Percentiles rank a stretch among this genome's conserved stretches.
phyloP scores from a whole-genome alignment of 371 early-diverging fungal species.

The Rhizopus microsporus region DNA sequence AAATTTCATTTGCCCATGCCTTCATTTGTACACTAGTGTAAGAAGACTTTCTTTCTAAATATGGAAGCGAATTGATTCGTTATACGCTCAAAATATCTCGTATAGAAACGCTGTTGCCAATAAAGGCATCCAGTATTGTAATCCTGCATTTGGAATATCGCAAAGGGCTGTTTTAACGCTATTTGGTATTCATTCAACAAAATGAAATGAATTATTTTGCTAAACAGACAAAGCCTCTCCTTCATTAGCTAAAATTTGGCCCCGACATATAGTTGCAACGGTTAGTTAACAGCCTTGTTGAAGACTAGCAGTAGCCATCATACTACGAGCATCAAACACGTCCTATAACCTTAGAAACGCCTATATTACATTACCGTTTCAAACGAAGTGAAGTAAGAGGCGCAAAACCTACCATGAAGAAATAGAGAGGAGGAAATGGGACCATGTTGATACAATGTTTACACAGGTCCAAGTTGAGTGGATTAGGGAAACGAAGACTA shows the following conservation, averaged over 20 bases:
- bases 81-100: slow-evolving; percentile 99
- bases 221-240: slow-evolving; percentile 96
- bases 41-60: slow-evolving; percentile 96
- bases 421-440: slow-evolving; percentile 99
- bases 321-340: slow-evolving; percentile 99
- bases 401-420: slow-evolving; percentile 99
- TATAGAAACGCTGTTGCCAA: slow-evolving; percentile 98
- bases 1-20: slow-evolving; percentile 98
- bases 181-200: slow-evolving; percentile 99
- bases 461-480: slow-evolving; percentile 96
- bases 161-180: slow-evolving; percentile 99
- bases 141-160: slow-evolving; percentile 95
- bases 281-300: slow-evolving; percentile 98
- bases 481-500: slow-evolving; percentile 98
- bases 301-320: slow-evolving; percentile 99
- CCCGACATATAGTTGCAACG: slow-evolving; percentile 98
- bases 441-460: slow-evolving; percentile 99
- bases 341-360: slow-evolving; percentile 93
- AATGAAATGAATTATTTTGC: slow-evolving; percentile 94
- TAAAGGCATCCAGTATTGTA: slow-evolving; percentile 98
- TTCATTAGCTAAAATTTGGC: slow-evolving; percentile 98
- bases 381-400: slow-evolving; percentile 92
- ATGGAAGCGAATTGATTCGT: slow-evolving; percentile 94
- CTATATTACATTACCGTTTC: slow-evolving; percentile 86
- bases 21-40: slow-evolving; percentile 97